Percentiles rank a stretch among this genome's conserved stretches.
phyloP scores from a whole-genome alignment of 2,329 filamentous ascomycete genomes.

The Aspergillus vadensis region DNA sequence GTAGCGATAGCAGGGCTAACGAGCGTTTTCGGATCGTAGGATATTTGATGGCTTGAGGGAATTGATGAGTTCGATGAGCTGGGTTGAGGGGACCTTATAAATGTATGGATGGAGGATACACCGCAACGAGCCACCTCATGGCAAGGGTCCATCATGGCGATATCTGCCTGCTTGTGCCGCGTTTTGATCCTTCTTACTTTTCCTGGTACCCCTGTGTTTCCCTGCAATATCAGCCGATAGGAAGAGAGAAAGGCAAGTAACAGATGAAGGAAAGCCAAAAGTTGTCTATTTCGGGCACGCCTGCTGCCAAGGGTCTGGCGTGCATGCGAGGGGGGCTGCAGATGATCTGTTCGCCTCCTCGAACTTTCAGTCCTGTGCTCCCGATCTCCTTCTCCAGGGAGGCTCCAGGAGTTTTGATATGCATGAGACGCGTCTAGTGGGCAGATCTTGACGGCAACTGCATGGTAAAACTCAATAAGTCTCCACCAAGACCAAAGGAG shows the following conservation, averaged over 20 bases:
- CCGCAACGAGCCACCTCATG: constrained; percentile 10
- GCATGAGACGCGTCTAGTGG: constrained; percentile 4
- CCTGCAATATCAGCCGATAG: neutral
- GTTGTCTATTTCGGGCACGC: constrained; percentile 11
- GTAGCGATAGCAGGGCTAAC: neutral
- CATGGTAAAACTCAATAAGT: neutral
- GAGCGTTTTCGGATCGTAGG: neutral
- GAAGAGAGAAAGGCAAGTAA: neutral
- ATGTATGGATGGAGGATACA: constrained; percentile 1
- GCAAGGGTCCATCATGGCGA: neutral
- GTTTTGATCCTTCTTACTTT: constrained; percentile 7
- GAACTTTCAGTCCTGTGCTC: neutral
- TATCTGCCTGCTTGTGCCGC: neutral
- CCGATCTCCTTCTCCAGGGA: neutral
- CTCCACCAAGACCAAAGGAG: neutral
- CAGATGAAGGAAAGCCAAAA: neutral
- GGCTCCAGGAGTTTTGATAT: constrained; percentile 1
- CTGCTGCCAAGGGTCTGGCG: constrained; percentile 5
- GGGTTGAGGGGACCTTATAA: constrained; percentile 11
- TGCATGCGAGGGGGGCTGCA: constrained; percentile 19
- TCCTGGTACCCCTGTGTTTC: neutral
- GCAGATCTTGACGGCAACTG: neutral
- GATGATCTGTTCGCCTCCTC: constrained; percentile 13
- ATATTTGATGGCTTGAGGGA: constrained; percentile 1
- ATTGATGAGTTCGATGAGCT: neutral